Evolutionary conservation across 208 protist species (phyloP).

Genomic region (Leishmania arabica): DNA sequence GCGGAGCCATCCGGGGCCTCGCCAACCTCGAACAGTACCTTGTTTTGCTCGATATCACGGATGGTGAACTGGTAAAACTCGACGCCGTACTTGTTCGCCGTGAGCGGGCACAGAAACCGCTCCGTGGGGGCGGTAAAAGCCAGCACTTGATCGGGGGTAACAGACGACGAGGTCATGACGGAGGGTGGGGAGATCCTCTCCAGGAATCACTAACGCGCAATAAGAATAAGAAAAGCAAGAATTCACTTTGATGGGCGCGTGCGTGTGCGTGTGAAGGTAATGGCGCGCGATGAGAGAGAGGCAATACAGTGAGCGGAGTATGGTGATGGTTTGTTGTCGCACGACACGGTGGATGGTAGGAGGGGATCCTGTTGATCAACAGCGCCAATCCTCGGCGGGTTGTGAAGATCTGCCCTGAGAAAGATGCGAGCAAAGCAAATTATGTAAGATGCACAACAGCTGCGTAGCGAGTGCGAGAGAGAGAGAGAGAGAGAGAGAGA

Average conservation of each 20-base stretch:
- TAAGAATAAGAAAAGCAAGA: background rate
- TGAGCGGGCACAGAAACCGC: constrained; percentile 92
- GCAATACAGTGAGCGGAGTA: background rate
- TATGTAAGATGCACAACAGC: background rate
- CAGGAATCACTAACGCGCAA: background rate
- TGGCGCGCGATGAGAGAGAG: background rate
- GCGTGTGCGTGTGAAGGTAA: background rate
- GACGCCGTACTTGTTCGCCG: constrained; percentile 92
- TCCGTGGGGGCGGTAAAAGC: constrained; percentile 68
- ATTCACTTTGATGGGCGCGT: background rate
- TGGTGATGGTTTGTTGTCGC: background rate
- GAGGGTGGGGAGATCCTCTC: background rate
- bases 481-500: constrained; percentile 1
- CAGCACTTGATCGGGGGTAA: constrained; percentile 78
- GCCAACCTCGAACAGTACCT: constrained; percentile 87
- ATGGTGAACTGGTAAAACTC: constrained; percentile 96
- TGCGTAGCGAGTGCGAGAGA: background rate
- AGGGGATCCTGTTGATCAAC: background rate
- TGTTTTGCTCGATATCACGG: constrained; percentile 87
- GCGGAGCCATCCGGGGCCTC: constrained; percentile 25
- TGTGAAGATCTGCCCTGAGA: background rate
- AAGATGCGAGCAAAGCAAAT: background rate
- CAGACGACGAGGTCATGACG: constrained; percentile 21
- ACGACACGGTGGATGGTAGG: background rate
- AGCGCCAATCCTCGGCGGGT: background rate